Base-by-base conservation (phyloP, 352 stramenopile genomes). In the Globisporangium splendens region DNA sequence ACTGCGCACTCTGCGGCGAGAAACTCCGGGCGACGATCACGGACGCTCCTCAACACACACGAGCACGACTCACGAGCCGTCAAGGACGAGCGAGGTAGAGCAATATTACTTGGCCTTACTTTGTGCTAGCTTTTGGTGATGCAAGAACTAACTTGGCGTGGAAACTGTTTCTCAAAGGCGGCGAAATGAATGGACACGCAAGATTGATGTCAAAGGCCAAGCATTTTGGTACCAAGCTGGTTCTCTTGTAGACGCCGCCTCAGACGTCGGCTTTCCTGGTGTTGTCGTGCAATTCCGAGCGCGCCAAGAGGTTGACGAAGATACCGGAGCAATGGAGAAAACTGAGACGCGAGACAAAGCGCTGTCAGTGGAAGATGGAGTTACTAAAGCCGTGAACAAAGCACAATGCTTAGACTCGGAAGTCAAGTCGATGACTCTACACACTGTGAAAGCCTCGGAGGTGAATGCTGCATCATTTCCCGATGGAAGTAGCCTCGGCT, bases 111-210 rank as follows among this genome's bases (percentile, higher is more conserved):
- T 41, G 35, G 35, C 35, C 7, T 41, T 41, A 21, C 8, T 35
- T 10, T 47, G 38, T 18, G 39, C 10, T 48, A 14, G 38, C 13
- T 5, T 48, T 12, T 38, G 50, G n/a, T 22, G 46, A 46, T 59
- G 61, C 61, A 33, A n/a, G n/a, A n/a, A n/a, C n/a, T n/a, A n/a
- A n/a, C n/a, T n/a, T 50, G 60, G 46, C 54, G 58, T 15, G 46
- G 61, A 31, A 31, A 31, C 5, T 31, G 5, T 31, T 31, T 31
- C 24, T 31, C 2, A 31, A 31, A 83, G 83, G 14, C 84, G 75
- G 49, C 75, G 83, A 39, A 86, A 83, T 43, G 74, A 89, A 50
- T 93, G 83, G 83, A 70, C 56, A 15, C 72, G 83, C n/a, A 75
- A 73, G 31, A 33, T 93, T 3, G 79, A 89, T 38, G 77, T 88